Conservation (phyloP, 2,329 filamentous ascomycete genomes). For the Mariannaea sp. region DNA sequence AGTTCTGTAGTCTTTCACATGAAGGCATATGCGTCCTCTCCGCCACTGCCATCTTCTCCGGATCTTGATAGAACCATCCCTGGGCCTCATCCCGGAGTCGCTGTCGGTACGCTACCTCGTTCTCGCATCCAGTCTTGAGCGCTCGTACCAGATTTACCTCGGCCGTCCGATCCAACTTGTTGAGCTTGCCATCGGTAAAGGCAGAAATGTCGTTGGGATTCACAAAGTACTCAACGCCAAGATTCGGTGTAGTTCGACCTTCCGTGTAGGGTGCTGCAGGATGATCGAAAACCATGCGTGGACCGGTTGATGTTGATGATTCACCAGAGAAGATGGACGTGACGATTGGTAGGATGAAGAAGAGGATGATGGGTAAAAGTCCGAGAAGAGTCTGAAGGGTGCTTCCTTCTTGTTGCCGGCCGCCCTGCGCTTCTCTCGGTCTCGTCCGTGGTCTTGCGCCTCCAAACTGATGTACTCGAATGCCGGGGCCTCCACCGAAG, state of each 20-base stretch:
- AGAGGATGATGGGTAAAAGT: slow-evolving; percentile 83
- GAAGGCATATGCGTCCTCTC: slow-evolving; percentile 55
- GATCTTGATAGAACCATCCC: slow-evolving; percentile 86
- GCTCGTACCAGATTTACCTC: slow-evolving; percentile 73
- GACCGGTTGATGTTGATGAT: slow-evolving; percentile 53
- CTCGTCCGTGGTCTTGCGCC: slow-evolving; percentile 76
- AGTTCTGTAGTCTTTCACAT: slow-evolving; percentile 56
- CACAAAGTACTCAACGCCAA: slow-evolving; percentile 83
- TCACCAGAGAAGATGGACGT: slow-evolving; percentile 74
- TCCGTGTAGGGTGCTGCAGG: slow-evolving; percentile 74
- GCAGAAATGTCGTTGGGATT: slow-evolving; percentile 77
- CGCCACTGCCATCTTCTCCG: slow-evolving; percentile 77
- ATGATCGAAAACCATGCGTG: slow-evolving; percentile 76
- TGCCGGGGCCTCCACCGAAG: slow-evolving; percentile 85
- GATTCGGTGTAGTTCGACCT: slow-evolving; percentile 70
- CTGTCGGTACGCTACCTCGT: slow-evolving; percentile 68
- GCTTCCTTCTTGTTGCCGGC: slow-evolving; percentile 52
- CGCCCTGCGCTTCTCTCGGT: slow-evolving; percentile 66
- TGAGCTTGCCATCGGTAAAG: slow-evolving; percentile 71
- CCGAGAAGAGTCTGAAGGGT: slow-evolving; percentile 68
- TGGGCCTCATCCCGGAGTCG: slow-evolving; percentile 76
- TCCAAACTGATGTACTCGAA: slow-evolving; percentile 95
- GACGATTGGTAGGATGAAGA: slow-evolving; percentile 85
- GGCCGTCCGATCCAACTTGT: slow-evolving; percentile 75
- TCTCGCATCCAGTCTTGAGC: slow-evolving; percentile 73